Base-by-base conservation (phyloP, 2,329 filamentous ascomycete species). In the Fusarium cicatricum region DNA sequence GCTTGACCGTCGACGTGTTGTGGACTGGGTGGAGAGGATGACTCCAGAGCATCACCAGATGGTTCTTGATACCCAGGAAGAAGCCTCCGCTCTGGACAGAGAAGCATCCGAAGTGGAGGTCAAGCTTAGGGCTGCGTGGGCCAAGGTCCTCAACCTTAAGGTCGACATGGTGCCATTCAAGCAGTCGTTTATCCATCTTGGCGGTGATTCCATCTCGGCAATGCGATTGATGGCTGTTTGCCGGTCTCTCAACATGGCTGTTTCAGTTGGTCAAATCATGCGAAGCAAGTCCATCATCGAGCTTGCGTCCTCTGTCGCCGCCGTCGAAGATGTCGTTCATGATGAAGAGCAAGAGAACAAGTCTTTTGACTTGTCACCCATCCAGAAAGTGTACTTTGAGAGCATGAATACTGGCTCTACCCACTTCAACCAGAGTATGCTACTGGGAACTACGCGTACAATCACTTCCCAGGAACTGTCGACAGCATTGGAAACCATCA, bases 171-270 rank as follows among this genome's bases (percentile, higher is more conserved):
- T 66, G 0, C 54, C 63, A 3, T 66, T 62, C 34, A 57, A 42
- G 8, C 48, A 59, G 8, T 66, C 64, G 0, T 67, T 65, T 5
- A 41, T 65, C 7, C 62, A 50, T 19, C 29, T 65, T 1, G 62
- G 63, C 26, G 63, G 63, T 1, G 63, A 65, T 26, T 65, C 63
- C 1, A 65, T 65, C 19, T 65, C 63, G 0, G 63, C 63, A 0
- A 65, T 65, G 62, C 47, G 64, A 44, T n/a, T 65, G 3, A 65
- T 65, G 52, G 59, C 63, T 0, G 17, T 55, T 16, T 65, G 63
- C 1, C 54, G 62, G n/a, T 56, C 62, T 11, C 52, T 17, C 1
- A 19, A 54, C 5, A 61, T 65, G 40, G 37, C 46, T 36, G 16
- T 65, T 2, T 54, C 63, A 0, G 56, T 65, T 11, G 28, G 59